Base-by-base conservation (phyloP, 1,284 basidiomycete species). In the Agaricales sp. region DNA sequence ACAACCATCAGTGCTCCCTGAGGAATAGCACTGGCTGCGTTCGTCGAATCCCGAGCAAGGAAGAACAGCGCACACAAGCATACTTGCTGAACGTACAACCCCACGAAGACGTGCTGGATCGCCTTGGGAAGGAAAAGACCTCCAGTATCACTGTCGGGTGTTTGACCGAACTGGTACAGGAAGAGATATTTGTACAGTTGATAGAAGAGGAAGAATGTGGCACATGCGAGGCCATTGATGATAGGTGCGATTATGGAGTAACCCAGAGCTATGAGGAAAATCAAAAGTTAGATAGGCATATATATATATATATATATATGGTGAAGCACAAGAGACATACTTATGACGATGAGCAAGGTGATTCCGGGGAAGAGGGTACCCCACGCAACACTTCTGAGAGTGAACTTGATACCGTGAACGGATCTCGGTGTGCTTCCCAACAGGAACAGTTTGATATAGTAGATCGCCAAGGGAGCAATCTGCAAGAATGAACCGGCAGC, bases 71-170 rank as follows among this genome's bases (percentile, higher is more conserved):
- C 87, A 23, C 77, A 75, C 16, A 96, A 69, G 62, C 89, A 93
- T 47, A 95, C 61, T 61, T 88, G 82, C 58, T 87, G 77, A 49
- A 97, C 75, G 63, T 96, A 97, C 59, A 94, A 56, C 2, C 92
- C 95, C n/a, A 92, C 89, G 58, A 98, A 97, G 39, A 95, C 63
- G 60, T 97, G 94, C 49, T 87, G 80, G 43, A 99, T 81, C 1
- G 96, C 95, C 66, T 87, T 91, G 43, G 93, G 93, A 74, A 95
- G 98, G 75, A 98, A 98, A 46, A 90, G 66, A 0, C 95, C 95
- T 22, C 92, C 94, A 0, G 95, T 98, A 57, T 99, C 95, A 47
- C 68, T 71, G 2, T 75, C 68, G 0, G 77, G 67, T 13, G 83
- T 80, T 61, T 88, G 84, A 55, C 92, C 86, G 60, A 85, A 80